A percentile compares a stretch with the other conserved stretches of the same genome.
Conservation (phyloP, 129 eudicot genomes). For the Flaveria linearis region DNA sequence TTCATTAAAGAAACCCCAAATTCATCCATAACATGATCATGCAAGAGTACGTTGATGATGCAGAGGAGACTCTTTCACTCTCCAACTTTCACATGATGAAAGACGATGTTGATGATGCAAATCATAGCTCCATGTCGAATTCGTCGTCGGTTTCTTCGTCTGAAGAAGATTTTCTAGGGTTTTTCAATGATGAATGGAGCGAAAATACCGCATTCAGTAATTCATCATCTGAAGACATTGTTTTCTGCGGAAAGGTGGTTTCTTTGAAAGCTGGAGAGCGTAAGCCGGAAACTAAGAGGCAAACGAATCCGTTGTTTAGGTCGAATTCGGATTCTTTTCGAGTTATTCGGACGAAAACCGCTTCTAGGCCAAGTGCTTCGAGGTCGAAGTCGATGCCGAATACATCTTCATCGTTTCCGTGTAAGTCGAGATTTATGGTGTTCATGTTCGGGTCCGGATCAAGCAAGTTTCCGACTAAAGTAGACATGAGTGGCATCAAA, state of each 20-base stretch:
- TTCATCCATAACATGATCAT: slow-evolving; percentile 19
- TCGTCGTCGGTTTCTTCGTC: slow-evolving; percentile 24
- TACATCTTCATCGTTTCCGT: slow-evolving; percentile 20
- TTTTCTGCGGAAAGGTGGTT: slow-evolving; percentile 34
- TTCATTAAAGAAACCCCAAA: not conserved
- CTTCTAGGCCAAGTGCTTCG: not conserved
- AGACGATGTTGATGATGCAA: slow-evolving; percentile 9
- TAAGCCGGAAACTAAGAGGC: slow-evolving; percentile 4
- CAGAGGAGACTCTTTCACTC: slow-evolving; percentile 35
- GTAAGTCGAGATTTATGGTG: slow-evolving; percentile 48
- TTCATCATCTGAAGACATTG: slow-evolving; percentile 17
- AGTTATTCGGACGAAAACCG: slow-evolving; percentile 21
- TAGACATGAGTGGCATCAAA: slow-evolving; percentile 52
- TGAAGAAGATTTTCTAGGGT: slow-evolving; percentile 33
- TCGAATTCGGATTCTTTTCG: slow-evolving; percentile 36
- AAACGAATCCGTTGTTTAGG: slow-evolving; percentile 22
- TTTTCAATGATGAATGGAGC: slow-evolving; percentile 35
- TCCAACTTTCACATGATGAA: slow-evolving; percentile 27
- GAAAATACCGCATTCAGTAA: not conserved
- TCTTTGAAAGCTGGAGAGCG: slow-evolving; percentile 5
- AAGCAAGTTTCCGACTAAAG: slow-evolving; percentile 32
- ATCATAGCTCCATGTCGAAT: slow-evolving; percentile 5
- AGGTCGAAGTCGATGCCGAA: slow-evolving; percentile 42
- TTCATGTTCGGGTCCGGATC: slow-evolving; percentile 49
- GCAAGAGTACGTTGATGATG: slow-evolving; percentile 30